Evolutionary conservation across 768 basidiomycete genomes (phyloP).

Genomic region (Saitozyma sp.): DNA sequence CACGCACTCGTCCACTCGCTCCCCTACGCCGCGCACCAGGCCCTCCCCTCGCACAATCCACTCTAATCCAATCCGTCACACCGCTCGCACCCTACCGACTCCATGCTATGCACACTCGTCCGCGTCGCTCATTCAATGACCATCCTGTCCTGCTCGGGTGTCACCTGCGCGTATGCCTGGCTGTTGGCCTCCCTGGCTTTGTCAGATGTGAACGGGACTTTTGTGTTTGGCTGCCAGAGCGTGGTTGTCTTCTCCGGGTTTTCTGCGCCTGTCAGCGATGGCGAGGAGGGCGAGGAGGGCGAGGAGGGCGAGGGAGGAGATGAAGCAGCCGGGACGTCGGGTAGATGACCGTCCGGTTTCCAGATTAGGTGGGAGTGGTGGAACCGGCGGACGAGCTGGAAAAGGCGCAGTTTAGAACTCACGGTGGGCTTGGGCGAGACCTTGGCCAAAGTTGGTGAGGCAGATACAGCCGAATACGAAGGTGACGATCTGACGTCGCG

Average conservation of each 20-base stretch:
- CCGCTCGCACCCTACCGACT: too few species aligned
- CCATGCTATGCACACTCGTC: neutral
- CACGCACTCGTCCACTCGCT: neutral
- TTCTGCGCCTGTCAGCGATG: constrained; percentile 9
- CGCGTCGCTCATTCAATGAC: constrained; percentile 3
- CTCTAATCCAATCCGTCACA: neutral
- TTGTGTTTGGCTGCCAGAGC: constrained; percentile 9
- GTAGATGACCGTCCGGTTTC: too few species aligned
- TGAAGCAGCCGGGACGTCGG: too few species aligned
- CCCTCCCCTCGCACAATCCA: too few species aligned
- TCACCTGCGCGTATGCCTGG: too few species aligned
- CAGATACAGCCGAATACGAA: constrained; percentile 37
- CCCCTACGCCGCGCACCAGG: neutral
- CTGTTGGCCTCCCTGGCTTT: too few species aligned
- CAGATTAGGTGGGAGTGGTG: neutral
- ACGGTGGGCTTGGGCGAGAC: constrained; percentile 34
- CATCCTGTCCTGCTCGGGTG: constrained; percentile 8
- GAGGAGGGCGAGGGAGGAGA: too few species aligned
- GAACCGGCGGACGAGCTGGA: neutral
- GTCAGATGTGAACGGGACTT: too few species aligned
- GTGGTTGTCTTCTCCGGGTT: constrained; percentile 28
- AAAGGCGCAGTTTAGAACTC: constrained; percentile 2
- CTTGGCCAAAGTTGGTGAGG: constrained; percentile 36
- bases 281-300: too few species aligned
- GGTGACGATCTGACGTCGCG: constrained; percentile 17